Base-by-base conservation (phyloP, 305 asterid genomes). In the Rubia tinctorum region DNA sequence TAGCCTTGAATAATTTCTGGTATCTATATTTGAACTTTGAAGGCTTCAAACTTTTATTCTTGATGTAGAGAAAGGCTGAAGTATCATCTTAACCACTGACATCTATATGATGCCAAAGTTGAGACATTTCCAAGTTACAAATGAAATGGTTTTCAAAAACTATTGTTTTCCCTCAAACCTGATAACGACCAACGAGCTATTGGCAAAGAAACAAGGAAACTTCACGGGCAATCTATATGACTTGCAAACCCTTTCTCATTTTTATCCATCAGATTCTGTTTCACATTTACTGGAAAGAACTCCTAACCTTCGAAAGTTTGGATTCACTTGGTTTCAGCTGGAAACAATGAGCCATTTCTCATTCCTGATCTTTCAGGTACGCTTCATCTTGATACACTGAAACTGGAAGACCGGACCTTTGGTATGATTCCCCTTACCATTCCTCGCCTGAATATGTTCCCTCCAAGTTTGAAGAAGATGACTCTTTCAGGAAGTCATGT, bases 381-480 rank as follows among this genome's bases (percentile, higher is more conserved):
- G 25, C 15, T 3, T 60, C 6, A 60, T 13, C 65, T 60, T 22
- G 65, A 60, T 0, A 60, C 30, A 20, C 13, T 60, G 30, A 60
- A 60, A 34, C 25, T 60, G 0, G 65, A 60, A 22, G 22, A 60
- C 25, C 65, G 25, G 30, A 60, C 34, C 30, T 60, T 20, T n/a
- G 65, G 65, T 13, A 60, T 60, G 65, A 23, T 3, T 22, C 65
- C 65, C 25, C 10, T 20, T 6, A 60, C 14, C 65, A n/a, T 22
- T 60, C 34, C 34, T 20, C 65, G 34, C 34, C 34, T 1, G 3
- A 30, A 20, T 60, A 6, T 22, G 65, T 20, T 69, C 39, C 78
- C 78, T 4, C 34, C 68, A 23, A 39, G 55, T 56, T 67, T 75
- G 18, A 75, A 49, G 47, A 58, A 34, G 39, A 6, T 74, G 22